These are phyloP conservation scores for Talaromyces stipitatus DNA, from an alignment of 495 filamentous ascomycete genomes.

Conservation along the genomic window DNA sequence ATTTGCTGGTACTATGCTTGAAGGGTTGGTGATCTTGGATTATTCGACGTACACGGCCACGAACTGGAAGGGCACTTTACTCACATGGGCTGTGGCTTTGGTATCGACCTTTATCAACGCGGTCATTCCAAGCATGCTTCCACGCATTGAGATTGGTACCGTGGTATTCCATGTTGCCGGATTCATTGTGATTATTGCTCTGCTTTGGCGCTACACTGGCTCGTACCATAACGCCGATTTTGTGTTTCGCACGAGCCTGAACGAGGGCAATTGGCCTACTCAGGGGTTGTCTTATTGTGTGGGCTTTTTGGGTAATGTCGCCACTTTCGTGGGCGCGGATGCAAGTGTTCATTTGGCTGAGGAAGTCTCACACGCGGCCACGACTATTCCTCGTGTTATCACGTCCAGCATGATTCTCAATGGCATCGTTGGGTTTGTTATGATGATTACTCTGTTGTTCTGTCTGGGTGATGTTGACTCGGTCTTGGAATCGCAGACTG, in stretches of 20 bases:
- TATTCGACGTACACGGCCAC: constrained; percentile 27
- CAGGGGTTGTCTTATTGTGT: constrained; percentile 35
- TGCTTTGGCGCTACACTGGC: constrained; percentile 17
- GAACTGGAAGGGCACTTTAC: constrained; percentile 43
- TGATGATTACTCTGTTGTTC: constrained; percentile 35
- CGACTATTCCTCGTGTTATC: constrained; percentile 36
- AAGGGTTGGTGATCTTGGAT: constrained; percentile 35
- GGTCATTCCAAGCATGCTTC: constrained; percentile 29
- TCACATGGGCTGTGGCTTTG: constrained; percentile 32
- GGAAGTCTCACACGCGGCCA: constrained; percentile 34
- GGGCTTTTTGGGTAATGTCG: constrained; percentile 32
- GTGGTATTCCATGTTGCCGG: constrained; percentile 37
- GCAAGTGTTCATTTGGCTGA: constrained; percentile 34
- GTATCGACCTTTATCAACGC: constrained; percentile 37
- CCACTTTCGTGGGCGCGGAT: constrained; percentile 30
- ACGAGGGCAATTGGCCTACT: constrained; percentile 39
- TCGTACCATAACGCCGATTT: constrained; percentile 16
- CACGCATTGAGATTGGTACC: constrained; percentile 34
- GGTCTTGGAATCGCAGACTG: constrained; percentile 25
- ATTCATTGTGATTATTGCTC: constrained; percentile 42
- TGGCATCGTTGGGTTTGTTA: constrained; percentile 33
- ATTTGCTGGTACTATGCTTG: constrained; percentile 33
- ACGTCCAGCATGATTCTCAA: constrained; percentile 35
- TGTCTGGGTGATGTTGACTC: constrained; percentile 32
- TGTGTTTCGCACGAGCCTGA: constrained; percentile 35